A percentile compares a stretch with the other conserved stretches of the same genome.
Evolutionary conservation across 2,329 filamentous ascomycete species (phyloP).

Genomic region (Fusarium stilboides): DNA sequence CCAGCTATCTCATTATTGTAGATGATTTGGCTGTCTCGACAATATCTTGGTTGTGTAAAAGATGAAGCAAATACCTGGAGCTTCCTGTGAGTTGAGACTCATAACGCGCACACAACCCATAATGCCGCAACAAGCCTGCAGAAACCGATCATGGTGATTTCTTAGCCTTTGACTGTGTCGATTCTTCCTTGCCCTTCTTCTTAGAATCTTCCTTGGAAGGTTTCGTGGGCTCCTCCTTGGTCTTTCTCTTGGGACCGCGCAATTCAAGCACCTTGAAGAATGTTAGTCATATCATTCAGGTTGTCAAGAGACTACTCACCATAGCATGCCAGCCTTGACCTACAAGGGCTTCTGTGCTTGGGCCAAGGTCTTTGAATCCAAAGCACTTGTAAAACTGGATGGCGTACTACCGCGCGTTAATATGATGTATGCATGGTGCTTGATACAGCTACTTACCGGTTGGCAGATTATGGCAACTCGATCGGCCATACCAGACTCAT

Average conservation of each 20-base stretch:
- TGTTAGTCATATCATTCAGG: slow-evolving; percentile 14
- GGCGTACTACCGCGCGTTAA: slow-evolving; percentile 65
- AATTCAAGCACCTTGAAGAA: slow-evolving; percentile 45
- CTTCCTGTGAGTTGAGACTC: slow-evolving; percentile 18
- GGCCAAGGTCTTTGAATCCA: slow-evolving; percentile 78
- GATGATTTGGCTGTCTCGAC: slow-evolving; percentile 20
- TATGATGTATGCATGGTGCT: background rate
- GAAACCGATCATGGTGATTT: slow-evolving; percentile 19
- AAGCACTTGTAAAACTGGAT: slow-evolving; percentile 83
- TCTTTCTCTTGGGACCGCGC: slow-evolving; percentile 45
- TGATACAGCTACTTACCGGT: slow-evolving; percentile 64
- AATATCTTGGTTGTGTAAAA: slow-evolving; percentile 25
- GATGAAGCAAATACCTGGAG: slow-evolving; percentile 22
- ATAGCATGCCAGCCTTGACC: slow-evolving; percentile 88
- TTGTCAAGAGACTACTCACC: slow-evolving; percentile 63
- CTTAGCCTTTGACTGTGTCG: slow-evolving; percentile 19
- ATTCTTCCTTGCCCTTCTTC: slow-evolving; percentile 37
- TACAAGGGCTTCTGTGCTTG: slow-evolving; percentile 79
- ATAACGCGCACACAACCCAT: slow-evolving; percentile 2
- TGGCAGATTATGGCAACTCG: slow-evolving; percentile 83
- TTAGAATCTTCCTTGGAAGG: slow-evolving; percentile 45
- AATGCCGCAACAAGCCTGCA: slow-evolving; percentile 4
- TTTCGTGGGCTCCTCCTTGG: slow-evolving; percentile 45
- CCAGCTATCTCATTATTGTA: slow-evolving; percentile 45
- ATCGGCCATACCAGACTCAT: slow-evolving; percentile 77